Evolutionary conservation across 139 green algal genomes (phyloP), one percentile per base, ranked within the genome.

Genomic region (Zygnema circumcarinatum): DNA sequence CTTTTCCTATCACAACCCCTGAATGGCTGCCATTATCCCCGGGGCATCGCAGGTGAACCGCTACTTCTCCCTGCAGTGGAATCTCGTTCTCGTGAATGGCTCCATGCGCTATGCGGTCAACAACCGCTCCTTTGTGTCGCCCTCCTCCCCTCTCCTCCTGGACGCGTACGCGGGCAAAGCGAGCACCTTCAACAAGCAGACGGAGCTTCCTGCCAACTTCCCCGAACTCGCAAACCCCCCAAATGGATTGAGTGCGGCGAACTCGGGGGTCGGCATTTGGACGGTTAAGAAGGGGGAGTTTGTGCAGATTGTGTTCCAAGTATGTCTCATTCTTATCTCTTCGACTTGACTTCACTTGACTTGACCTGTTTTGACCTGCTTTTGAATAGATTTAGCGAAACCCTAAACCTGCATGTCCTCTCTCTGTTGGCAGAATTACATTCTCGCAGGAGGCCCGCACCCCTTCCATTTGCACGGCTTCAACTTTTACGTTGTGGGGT

Each of bases 401-500:
- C n/a, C n/a, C n/a, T n/a, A n/a, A n/a, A n/a, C n/a, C n/a, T n/a
- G n/a, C n/a, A n/a, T n/a, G n/a, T n/a, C n/a, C n/a, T n/a, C n/a
- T n/a, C n/a, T n/a, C n/a, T n/a, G n/a, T n/a, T 72, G 25, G 54
- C 54, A 72, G 54, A 72, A 72, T 29, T 29, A 72, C 54, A 72
- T 72, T 72, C 54, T 29, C 29, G 25, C 54, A 33, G 54, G 54
- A 33, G 54, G 54, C 54, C 54, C n/a, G n/a, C 69, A 78, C 16
- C 69, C 69, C 11, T 78, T 3, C 7, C 69, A 78, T 78, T 41
- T 78, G 69, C 69, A 78, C 16, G 69, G 69, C 7, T 20, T 38
- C 16, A 16, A 78, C 69, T 78, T 78, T 16, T 78, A 78, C 69
- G 69, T 78, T 11, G 16, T 78, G 3, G 69, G 69, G 11, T 78